Evolutionary conservation across 1,139 yeast genomes (phyloP).

Genomic region (Yamadazyma oceani): DNA sequence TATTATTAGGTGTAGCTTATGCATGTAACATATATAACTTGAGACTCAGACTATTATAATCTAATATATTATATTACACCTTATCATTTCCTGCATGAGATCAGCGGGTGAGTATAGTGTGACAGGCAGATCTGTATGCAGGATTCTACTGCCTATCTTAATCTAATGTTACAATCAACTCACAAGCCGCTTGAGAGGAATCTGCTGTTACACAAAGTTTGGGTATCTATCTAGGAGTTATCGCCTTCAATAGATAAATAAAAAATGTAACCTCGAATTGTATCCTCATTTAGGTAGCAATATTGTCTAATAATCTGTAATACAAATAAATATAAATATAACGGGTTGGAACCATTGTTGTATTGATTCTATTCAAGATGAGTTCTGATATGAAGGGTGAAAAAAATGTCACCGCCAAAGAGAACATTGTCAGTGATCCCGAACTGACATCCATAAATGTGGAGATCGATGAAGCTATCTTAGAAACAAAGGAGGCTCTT

Average conservation of each 20-base stretch:
- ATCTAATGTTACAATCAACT: conserved; percentile 1
- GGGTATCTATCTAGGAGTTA: too few species aligned
- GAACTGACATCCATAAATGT: not conserved
- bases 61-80: too few species aligned
- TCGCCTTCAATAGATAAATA: not conserved
- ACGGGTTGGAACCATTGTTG: too few species aligned
- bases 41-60: not conserved
- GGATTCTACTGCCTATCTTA: not conserved
- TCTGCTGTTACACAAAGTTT: not conserved
- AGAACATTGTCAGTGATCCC: conserved; percentile 1
- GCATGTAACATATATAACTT: not conserved
- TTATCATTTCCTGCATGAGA: too few species aligned
- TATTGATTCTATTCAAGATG: too few species aligned
- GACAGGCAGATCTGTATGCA: not conserved
- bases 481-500: not conserved
- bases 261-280: conserved; percentile 3
- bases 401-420: not conserved
- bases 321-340: too few species aligned
- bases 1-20: not conserved
- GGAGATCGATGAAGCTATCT: conserved; percentile 11
- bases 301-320: too few species aligned
- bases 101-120: too few species aligned
- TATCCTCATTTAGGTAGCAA: too few species aligned
- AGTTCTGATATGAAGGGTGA: not conserved
- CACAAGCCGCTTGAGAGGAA: not conserved